These are phyloP conservation scores for Piper betle DNA, from an alignment of 164 flowering plant genomes.

Conservation along the genomic window DNA sequence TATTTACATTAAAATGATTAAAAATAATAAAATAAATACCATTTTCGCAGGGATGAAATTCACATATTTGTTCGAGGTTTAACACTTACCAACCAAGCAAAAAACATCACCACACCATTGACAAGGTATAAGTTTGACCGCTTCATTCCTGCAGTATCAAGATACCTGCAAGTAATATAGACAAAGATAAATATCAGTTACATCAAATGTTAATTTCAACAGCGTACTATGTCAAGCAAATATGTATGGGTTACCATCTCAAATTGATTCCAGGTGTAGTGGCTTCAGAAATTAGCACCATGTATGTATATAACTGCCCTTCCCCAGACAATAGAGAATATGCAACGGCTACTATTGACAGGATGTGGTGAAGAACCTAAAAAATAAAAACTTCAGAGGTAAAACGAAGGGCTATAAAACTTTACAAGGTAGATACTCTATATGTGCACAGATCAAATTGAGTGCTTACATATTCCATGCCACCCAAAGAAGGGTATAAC, in stretches of 20 bases:
- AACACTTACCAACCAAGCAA: constrained; percentile 81
- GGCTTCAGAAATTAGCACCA: constrained; percentile 89
- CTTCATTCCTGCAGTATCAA: constrained; percentile 87
- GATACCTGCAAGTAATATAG: constrained; percentile 39
- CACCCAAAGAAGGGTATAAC: constrained; percentile 91
- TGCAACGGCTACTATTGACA: constrained; percentile 64
- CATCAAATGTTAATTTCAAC: not conserved
- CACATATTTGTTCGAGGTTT: not conserved
- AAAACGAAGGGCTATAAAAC: too few species aligned
- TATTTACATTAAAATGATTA: not conserved
- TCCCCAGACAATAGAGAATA: constrained; percentile 77
- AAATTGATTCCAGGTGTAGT: constrained; percentile 90
- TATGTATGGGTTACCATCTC: constrained; percentile 55
- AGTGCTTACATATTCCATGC: constrained; percentile 84
- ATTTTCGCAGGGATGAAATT: not conserved
- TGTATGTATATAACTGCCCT: constrained; percentile 83
- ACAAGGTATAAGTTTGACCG: constrained; percentile 66
- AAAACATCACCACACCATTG: constrained; percentile 73
- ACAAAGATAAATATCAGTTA: not conserved
- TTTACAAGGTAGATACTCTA: too few species aligned
- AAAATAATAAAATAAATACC: too few species aligned
- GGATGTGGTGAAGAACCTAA: constrained; percentile 85
- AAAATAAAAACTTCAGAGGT: constrained; percentile 3
- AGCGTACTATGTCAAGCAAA: not conserved
- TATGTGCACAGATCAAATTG: not conserved